These are phyloP conservation scores for Geotrichum reessii DNA, from an alignment of 1,139 yeast species.

Conservation along the genomic window DNA sequence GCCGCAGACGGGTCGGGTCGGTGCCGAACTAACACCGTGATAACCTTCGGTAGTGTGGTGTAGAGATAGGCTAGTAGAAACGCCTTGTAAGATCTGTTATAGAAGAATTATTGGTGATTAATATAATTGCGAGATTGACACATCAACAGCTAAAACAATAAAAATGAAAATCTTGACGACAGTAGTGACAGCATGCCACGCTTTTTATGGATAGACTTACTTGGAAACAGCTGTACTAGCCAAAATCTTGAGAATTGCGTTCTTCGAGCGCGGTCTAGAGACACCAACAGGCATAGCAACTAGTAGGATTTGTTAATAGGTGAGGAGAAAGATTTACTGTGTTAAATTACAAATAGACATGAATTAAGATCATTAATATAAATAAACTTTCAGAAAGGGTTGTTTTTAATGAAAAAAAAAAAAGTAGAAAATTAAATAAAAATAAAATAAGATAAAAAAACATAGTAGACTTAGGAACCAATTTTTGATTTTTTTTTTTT, in stretches of 20 bases:
- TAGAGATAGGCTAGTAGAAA: slow-evolving; percentile 40
- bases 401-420: not conserved
- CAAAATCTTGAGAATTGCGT: not conserved
- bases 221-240: not conserved
- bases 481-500: not conserved
- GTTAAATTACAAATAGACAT: not conserved
- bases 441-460: not conserved
- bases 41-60: slow-evolving; percentile 36
- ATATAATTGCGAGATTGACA: not conserved
- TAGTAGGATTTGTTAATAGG: not conserved
- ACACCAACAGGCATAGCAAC: not conserved
- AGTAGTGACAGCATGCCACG: not conserved
- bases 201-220: not conserved
- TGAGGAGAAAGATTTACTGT: not conserved
- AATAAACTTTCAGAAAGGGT: not conserved
- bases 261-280: not conserved
- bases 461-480: not conserved
- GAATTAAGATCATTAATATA: not conserved
- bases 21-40: slow-evolving; percentile 25
- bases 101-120: not conserved
- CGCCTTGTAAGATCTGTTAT: slow-evolving; percentile 30
- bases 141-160: not conserved
- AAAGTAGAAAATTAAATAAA: not conserved
- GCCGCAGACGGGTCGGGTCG: slow-evolving; percentile 25
- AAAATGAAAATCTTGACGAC: not conserved